phyloP scores from a whole-genome alignment of 129 eudicot genomes.

The Chrysanthemum lavandulifolium region DNA sequence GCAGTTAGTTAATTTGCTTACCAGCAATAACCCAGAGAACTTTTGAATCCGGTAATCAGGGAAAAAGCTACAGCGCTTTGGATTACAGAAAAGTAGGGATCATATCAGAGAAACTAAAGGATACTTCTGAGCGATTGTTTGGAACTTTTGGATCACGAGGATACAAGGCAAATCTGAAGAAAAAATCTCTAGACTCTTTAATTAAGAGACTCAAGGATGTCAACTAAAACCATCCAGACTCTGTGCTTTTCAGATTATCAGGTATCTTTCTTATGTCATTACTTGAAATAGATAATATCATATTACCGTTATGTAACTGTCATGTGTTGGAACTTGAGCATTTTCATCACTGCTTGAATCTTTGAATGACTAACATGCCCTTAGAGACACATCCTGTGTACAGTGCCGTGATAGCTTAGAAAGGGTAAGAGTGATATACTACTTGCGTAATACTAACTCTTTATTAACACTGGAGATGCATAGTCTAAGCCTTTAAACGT shows the following conservation, averaged over 20 bases:
- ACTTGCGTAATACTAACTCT: neutral
- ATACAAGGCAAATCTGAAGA: slow-evolving; percentile 81
- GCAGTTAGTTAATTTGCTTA: slow-evolving; percentile 80
- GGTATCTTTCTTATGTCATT: slow-evolving; percentile 28
- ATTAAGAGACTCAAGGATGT: slow-evolving; percentile 94
- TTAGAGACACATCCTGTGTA: slow-evolving; percentile 34
- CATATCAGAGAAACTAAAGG: slow-evolving; percentile 88
- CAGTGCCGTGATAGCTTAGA: slow-evolving; percentile 20
- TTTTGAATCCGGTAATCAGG: slow-evolving; percentile 94
- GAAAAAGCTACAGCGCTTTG: slow-evolving; percentile 83
- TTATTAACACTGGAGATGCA: slow-evolving; percentile 5
- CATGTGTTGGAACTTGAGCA: slow-evolving; percentile 19
- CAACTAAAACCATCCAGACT: slow-evolving; percentile 43
- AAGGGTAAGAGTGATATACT: slow-evolving; percentile 9
- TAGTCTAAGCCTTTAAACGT: neutral
- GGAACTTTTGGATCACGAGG: slow-evolving; percentile 92
- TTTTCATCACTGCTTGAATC: slow-evolving; percentile 19
- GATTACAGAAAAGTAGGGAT: slow-evolving; percentile 86
- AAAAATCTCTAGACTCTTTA: slow-evolving; percentile 83
- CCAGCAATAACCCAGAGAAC: slow-evolving; percentile 93
- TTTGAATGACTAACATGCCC: slow-evolving; percentile 20
- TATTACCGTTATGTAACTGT: slow-evolving; percentile 20
- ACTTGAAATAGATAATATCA: slow-evolving; percentile 22
- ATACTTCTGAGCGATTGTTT: slow-evolving; percentile 81
- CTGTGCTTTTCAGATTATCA: slow-evolving; percentile 21